A percentile compares a stretch with the other conserved stretches of the same genome.
Evolutionary conservation across 1,139 yeast species (phyloP).

Genomic region (Saccharomyces uvarum): DNA sequence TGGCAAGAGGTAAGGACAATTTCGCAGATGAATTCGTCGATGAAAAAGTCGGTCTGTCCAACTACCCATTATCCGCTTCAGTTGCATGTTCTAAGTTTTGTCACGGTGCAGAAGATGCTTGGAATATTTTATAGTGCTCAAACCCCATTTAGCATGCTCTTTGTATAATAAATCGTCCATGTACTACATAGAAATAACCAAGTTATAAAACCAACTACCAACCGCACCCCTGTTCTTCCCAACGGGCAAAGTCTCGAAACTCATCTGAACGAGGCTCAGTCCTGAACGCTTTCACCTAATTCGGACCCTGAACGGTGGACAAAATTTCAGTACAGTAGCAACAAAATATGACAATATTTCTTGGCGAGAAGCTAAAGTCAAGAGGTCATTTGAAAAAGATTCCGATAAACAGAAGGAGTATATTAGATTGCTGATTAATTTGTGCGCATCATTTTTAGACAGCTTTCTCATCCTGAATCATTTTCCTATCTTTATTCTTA

Average conservation of each 20-base stretch:
- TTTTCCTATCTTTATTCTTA: not conserved
- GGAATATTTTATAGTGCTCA: constrained; percentile 57
- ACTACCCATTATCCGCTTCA: constrained; percentile 92
- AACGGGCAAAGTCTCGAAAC: not conserved
- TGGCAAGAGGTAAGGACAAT: constrained; percentile 96
- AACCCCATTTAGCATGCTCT: not conserved
- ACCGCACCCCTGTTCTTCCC: not conserved
- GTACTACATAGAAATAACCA: not conserved
- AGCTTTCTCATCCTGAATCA: too few relatives aligned
- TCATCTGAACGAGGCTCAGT: constrained; percentile 1
- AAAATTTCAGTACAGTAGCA: not conserved
- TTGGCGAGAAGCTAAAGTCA: not conserved
- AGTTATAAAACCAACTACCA: not conserved
- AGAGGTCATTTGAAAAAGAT: not conserved
- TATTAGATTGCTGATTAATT: not conserved
- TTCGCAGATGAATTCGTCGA: constrained; percentile 96
- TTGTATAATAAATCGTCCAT: not conserved
- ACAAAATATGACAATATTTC: not conserved
- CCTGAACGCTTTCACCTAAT: not conserved
- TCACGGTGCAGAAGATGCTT: constrained; percentile 97
- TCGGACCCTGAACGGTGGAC: not conserved
- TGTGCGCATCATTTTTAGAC: not conserved
- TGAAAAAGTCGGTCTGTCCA: constrained; percentile 91
- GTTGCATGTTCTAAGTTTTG: constrained; percentile 97
- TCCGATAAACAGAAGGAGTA: not conserved